Evolutionary conservation across 257 asterid species (phyloP), one percentile per base, ranked within the genome.

Genomic region (Penstemon eatonii): DNA sequence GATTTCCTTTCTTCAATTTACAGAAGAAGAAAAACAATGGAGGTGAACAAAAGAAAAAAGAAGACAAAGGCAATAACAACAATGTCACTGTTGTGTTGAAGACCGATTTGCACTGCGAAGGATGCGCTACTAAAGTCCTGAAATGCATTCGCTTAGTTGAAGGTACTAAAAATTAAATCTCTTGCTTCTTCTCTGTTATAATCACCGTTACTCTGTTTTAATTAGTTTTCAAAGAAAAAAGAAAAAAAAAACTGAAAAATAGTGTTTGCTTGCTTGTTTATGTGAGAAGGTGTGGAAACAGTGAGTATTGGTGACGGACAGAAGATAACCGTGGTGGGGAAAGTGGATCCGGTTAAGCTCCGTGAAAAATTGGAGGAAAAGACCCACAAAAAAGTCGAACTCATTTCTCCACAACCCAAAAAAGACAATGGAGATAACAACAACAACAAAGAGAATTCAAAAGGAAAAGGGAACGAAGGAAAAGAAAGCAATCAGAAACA

Each of bases 91-190:
- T 88, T 7, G 85, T 92, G 43, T 63, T 89, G 66, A 92, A 86
- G 51, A 63, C 83, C 4, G 96, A 92, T 41, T 74, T 92, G 72
- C 96, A 92, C 63, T 92, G 98, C 18, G 87, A 86, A 0, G 98
- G 96, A 65, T 92, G 98, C 69, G 88, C 85, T n/a, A 67, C 79
- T 36, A 89, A 86, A 60, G 64, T 85, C 39, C 43, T 82, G 18
- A 89, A 81, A 37, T 38, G 38, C 71, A 77, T 87, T 63, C 88
- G 88, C 63, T 76, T 85, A 6, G 70, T 82, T 12, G 81, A 80
- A 33, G 98, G 98, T 92, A 79, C 6, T 8, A 12, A 9, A 12
- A 4, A 18, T 51, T 54, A 4, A 36, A 5, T 47, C 8, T 44
- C 38, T 12, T 58, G 37, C 63, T 37, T 39, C 56, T 43, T 33